Conservation (phyloP, 495 filamentous ascomycete genomes). For the Aspergillus avenaceus region DNA sequence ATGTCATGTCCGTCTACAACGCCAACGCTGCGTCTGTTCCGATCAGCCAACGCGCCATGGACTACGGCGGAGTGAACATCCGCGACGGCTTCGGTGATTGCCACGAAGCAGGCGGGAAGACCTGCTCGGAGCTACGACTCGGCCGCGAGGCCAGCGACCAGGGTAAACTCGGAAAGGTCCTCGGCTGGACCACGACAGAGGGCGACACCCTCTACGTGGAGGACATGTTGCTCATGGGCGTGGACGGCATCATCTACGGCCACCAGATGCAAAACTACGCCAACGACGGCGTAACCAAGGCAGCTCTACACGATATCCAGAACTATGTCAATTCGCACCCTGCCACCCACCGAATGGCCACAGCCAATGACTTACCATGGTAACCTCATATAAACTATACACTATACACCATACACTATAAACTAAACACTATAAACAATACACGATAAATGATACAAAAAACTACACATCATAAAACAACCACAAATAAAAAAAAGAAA, state of each 20-base stretch:
- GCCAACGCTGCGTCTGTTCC: neutral
- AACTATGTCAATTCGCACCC: neutral
- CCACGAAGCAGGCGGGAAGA: neutral
- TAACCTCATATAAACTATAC: no score
- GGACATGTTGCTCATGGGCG: neutral
- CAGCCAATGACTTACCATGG: slow-evolving; percentile 1
- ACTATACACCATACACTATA: no score
- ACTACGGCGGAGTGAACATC: neutral
- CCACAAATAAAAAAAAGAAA: no score
- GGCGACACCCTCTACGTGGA: neutral
- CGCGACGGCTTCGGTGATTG: neutral
- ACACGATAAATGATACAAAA: no score
- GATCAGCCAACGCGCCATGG: neutral
- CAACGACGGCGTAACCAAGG: neutral
- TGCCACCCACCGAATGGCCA: neutral
- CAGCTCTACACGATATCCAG: neutral
- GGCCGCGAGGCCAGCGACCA: neutral
- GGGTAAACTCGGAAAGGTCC: neutral
- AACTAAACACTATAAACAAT: no score
- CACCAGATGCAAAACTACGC: neutral
- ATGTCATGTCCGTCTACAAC: neutral
- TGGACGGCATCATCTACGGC: slow-evolving; percentile 4
- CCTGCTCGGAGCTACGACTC: neutral
- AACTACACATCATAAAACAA: no score
- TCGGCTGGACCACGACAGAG: neutral